Evolutionary conservation across 1,139 yeast species (phyloP).

Genomic region (Geotrichum phurueaensis): DNA sequence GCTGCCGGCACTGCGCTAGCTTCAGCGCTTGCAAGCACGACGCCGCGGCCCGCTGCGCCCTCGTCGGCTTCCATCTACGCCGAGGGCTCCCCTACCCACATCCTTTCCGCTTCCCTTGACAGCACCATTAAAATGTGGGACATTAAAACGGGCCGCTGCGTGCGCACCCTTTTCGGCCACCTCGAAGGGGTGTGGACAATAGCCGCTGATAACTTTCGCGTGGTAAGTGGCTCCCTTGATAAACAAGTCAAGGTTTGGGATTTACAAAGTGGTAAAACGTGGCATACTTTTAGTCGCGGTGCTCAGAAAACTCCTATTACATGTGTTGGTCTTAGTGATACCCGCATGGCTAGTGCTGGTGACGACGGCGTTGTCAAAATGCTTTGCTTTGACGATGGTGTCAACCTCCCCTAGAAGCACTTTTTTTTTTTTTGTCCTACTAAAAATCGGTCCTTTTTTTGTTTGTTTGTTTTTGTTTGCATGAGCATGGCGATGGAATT

Average conservation of each 20-base stretch:
- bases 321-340: slow-evolving; percentile 85
- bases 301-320: slow-evolving; percentile 63
- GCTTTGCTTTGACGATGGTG: slow-evolving; percentile 57
- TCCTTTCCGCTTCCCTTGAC: slow-evolving; percentile 82
- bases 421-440: neutral
- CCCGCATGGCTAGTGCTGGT: slow-evolving; percentile 82
- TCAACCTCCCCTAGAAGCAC: neutral
- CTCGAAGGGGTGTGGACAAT: slow-evolving; percentile 97
- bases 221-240: slow-evolving; percentile 92
- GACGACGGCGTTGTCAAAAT: slow-evolving; percentile 80
- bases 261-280: slow-evolving; percentile 83
- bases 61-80: neutral
- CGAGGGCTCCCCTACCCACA: slow-evolving; percentile 55
- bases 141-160: slow-evolving; percentile 75
- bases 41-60: neutral
- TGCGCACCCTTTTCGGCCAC: slow-evolving; percentile 92
- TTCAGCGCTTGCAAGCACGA: neutral
- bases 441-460: no score
- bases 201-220: slow-evolving; percentile 89
- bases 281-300: slow-evolving; percentile 75
- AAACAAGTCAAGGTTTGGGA: slow-evolving; percentile 91
- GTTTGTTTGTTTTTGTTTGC: neutral
- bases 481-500: neutral
- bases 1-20: neutral
- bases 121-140: slow-evolving; percentile 95